Evolutionary conservation across 352 stramenopile species (phyloP).

Genomic region (Phytophthora parvispora): DNA sequence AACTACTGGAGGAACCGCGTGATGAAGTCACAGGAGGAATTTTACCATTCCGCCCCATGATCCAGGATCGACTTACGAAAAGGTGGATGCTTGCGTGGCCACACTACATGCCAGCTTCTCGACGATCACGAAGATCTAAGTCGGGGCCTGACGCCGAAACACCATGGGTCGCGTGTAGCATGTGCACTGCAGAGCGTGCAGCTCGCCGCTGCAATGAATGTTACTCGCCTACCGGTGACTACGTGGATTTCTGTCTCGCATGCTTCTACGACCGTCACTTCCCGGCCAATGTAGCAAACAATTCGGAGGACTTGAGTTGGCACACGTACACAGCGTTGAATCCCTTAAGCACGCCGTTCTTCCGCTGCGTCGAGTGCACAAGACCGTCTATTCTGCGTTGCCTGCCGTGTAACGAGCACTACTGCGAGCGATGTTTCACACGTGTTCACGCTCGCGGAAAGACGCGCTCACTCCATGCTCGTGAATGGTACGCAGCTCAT

Average conservation of each 20-base stretch:
- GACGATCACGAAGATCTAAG: conserved; percentile 17
- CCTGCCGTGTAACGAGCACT: conserved; percentile 82
- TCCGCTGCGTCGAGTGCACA: conserved; percentile 83
- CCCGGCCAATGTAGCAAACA: conserved; percentile 25
- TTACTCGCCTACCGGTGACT: conserved; percentile 65
- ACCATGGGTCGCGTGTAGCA: conserved; percentile 50
- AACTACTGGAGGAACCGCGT: conserved; percentile 64
- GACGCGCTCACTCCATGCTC: conserved; percentile 57
- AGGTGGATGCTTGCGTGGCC: conserved; percentile 82
- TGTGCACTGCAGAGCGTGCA: conserved; percentile 69
- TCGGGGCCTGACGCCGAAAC: conserved; percentile 7
- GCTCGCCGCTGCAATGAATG: conserved; percentile 80
- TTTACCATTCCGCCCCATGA: conserved; percentile 72
- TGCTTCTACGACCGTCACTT: conserved; percentile 79
- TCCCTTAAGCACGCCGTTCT: conserved; percentile 35
- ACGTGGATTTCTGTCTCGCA: conserved; percentile 76
- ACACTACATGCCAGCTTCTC: conserved; percentile 40
- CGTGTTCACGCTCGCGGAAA: conserved; percentile 75
- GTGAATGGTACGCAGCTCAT: conserved; percentile 68
- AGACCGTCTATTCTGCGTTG: conserved; percentile 70
- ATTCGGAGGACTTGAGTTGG: conserved; percentile 42
- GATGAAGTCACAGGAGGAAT: conserved; percentile 57
- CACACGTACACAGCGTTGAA: conserved; percentile 75
- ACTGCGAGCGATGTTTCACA: conserved; percentile 82
- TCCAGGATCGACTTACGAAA: conserved; percentile 78